Conservation (phyloP, 2,329 filamentous ascomycete genomes). For the Blastomyces parvus region DNA sequence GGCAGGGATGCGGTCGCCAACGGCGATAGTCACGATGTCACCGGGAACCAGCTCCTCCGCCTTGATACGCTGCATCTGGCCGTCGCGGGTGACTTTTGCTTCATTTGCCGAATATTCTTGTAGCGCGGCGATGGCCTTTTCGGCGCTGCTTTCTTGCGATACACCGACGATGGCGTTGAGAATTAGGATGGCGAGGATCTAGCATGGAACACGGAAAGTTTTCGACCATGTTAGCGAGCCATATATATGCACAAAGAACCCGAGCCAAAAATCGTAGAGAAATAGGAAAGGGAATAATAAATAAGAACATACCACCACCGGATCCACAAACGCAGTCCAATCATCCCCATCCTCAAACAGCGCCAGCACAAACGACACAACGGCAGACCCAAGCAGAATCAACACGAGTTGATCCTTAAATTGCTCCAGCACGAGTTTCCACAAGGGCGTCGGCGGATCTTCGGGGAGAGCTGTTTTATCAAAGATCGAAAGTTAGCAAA, state of each 20-base stretch:
- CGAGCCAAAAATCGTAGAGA: background rate
- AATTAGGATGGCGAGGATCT: slow-evolving; percentile 95
- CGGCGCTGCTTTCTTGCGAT: slow-evolving; percentile 95
- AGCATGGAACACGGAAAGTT: background rate
- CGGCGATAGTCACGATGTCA: slow-evolving; percentile 76
- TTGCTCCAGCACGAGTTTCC: slow-evolving; percentile 94
- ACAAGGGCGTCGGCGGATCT: slow-evolving; percentile 89
- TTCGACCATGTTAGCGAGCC: too few relatives aligned
- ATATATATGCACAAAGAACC: too few relatives aligned
- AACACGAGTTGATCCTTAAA: slow-evolving; percentile 98
- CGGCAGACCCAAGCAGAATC: slow-evolving; percentile 85
- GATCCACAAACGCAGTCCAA: slow-evolving; percentile 96
- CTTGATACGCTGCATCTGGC: slow-evolving; percentile 70
- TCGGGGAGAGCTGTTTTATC: slow-evolving; percentile 56
- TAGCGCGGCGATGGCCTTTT: slow-evolving; percentile 94
- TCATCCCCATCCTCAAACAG: slow-evolving; percentile 88
- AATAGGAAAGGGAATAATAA: slow-evolving; percentile 6
- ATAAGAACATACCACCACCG: slow-evolving; percentile 62
- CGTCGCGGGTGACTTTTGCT: slow-evolving; percentile 83
- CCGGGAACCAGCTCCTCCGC: slow-evolving; percentile 96
- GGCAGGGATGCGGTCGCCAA: slow-evolving; percentile 88
- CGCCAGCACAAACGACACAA: slow-evolving; percentile 84
- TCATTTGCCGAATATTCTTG: slow-evolving; percentile 99
- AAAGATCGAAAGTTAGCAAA: slow-evolving; percentile 1
- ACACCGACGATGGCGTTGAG: slow-evolving; percentile 96